Conservation (phyloP, 148 eudicot species). For the Dianthus caryophyllus region DNA sequence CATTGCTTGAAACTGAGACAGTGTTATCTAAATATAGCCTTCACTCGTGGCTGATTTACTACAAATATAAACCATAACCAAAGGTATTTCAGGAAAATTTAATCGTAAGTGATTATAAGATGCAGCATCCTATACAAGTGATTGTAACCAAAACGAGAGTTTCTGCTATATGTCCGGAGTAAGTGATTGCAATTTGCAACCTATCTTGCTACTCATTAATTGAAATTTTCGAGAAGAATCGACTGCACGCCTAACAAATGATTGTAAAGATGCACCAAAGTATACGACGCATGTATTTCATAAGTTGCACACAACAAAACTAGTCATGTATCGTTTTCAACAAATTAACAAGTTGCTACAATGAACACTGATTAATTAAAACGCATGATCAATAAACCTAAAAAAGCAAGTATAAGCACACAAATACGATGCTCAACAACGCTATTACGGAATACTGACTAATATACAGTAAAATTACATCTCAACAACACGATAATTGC, state of each 20-base stretch:
- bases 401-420: neutral
- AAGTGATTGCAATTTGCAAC: constrained; percentile 74
- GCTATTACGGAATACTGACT: neutral
- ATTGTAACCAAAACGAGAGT: too few relatives aligned
- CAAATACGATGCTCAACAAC: neutral
- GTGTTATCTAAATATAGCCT: constrained; percentile 39
- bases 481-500: too few relatives aligned
- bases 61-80: constrained; percentile 70
- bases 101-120: too few relatives aligned
- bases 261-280: constrained; percentile 86
- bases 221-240: constrained; percentile 73
- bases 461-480: too few relatives aligned
- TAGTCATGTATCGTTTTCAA: neutral
- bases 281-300: constrained; percentile 20
- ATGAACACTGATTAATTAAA: too few relatives aligned
- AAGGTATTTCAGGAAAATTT: too few relatives aligned
- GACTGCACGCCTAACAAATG: constrained; percentile 84
- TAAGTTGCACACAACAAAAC: neutral
- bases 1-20: constrained; percentile 21
- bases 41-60: constrained; percentile 41
- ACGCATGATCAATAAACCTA: neutral
- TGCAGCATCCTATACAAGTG: too few relatives aligned
- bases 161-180: constrained; percentile 53
- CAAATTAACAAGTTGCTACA: neutral
- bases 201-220: constrained; percentile 67